Evolutionary conservation across 2,329 filamentous ascomycete genomes (phyloP), one percentile per base, ranked within the genome.

Genomic region (Fusarium mexicanum): DNA sequence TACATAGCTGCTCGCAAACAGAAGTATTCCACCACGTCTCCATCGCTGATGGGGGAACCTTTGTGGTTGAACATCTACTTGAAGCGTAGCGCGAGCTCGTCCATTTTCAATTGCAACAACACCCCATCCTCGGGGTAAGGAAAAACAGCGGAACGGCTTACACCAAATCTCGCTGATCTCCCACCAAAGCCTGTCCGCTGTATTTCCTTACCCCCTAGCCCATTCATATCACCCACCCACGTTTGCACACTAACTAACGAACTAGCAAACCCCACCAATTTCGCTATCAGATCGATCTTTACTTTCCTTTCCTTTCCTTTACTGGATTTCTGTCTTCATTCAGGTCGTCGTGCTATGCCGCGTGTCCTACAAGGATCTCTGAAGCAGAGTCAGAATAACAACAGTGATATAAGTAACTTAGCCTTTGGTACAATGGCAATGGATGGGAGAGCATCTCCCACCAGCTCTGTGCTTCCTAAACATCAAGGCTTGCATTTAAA

Each of bases 21-120:
- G 35, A 50, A 38, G 66, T 71, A 71, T 65, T 61, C 43, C 37
- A 20, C 33, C 38, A 37, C 38, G 43, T 61, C 47, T 41, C 44
- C 31, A 70, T 70, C 43, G 24, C 51, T 11, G 43, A 66, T 29
- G 41, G 46, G 46, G 58, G 59, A 48, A 70, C 66, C 48, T 70
- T 64, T 69, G 64, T 64, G 65, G 57, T 55, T 37, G 43, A 69
- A 35, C 41, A 51, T 70, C 51, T 70, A 64, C 60, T 65, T 54
- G 59, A 38, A 69, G 51, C 43, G 46, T 69, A 69, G 67, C 31
- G 58, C 35, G 44, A 69, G 47, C 67, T 69, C 59, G 38, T 69
- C 58, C 67, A 51, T 57, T 53, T 64, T 69, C 67, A 53, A 50
- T 26, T 64, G 63, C 58, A 58, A 55, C 37, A 43, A 51, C 50